Base-by-base conservation (phyloP, 805 yeast genomes). In the Wickerhamiella sergipiensis region DNA sequence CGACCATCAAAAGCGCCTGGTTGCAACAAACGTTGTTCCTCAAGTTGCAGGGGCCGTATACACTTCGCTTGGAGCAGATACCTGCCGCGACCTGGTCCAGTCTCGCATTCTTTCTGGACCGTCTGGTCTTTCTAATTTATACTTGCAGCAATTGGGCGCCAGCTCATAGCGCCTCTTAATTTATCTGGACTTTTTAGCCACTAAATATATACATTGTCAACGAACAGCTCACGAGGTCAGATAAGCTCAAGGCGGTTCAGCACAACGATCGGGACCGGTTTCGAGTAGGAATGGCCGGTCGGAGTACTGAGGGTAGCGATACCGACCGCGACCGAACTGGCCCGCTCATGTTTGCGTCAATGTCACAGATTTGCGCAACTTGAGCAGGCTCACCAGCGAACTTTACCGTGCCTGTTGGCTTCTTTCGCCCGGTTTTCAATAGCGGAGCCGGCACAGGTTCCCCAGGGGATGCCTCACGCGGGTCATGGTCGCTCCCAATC, bases 1-100 rank as follows among this genome's bases (percentile, higher is more conserved):
- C 33, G 18, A 24, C 12, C 6, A 12, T 10, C 19, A 43, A n/a
- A 22, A 13, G 12, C 23, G n/a, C 1, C 22, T 10, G 1, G 33
- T 24, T 6, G 50, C 47, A 6, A 8, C 44, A 6, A 26, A 4
- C 9, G 22, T 50, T 5, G 29, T 53, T 31, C 36, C 42, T 19
- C 48, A 51, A 17, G 43, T 53, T 19, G 26, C 53, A 1, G 59
- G 55, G 4, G 59, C 59, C 1, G 52, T 52, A 1, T 36, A 51
- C 21, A 21, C 47, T 5, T 50, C 47, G 29, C 47, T 48, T 6
- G 55, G 53, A 17, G 26, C 50, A 9, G 49, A 38, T 31, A 38
- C 15, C 43, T 48, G 55, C 19, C 48, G 47, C 13, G 50, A 44
- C 7, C 52, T 52, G 53, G 47, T 55, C 6, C 18, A 29, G 2